Evolutionary conservation across 495 filamentous ascomycete genomes (phyloP), one percentile per base, ranked within the genome.

Genomic region (Rostrohypoxylon terebratum): DNA sequence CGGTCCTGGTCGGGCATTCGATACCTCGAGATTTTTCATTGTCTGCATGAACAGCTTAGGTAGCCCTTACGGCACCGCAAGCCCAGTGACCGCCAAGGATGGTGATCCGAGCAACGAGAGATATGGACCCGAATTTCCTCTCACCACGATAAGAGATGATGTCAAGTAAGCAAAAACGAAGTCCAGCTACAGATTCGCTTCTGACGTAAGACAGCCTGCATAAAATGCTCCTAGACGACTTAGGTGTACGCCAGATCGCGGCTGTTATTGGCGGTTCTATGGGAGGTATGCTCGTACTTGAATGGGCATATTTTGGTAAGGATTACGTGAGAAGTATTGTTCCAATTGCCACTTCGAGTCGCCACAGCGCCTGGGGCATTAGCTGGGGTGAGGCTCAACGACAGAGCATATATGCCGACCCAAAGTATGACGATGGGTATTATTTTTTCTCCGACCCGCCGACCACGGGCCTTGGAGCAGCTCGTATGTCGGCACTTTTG

Each of bases 361-460:
- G 93, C 10, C 96, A 98, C 77, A 97, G 94, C 68, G 96, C 96
- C n/a, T 99, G 96, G 96, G 93, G 96, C 44, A 99, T 99, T 74
- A 97, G 94, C 80, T 98, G 96, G 96, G 94, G 96, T 45, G 96
- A 99, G 80, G 95, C 96, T 21, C 96, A 99, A 81, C 84, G 96
- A 58, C 96, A 99, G 81, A 96, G 93, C 84, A 99, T 99, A 77
- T 99, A 98, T 81, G 93, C 93, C 68, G 96, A 99, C 75, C 96
- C 96, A 20, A 98, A 97, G 82, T 99, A 99, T 79, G 93, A 97
- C 58, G 93, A 98, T 78, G 96, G 96, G 7, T 99, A 97, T 80
- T 99, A 98, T 77, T 75, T 89, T 3, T 92, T 95, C 74, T 84
- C 88, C 44, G 91, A 97, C 66, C 94, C 95, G 23, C 96, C 96